Percentiles rank a stretch among this genome's conserved stretches.
phyloP scores from a whole-genome alignment of 2,329 filamentous ascomycete genomes.

The Aspergillus pseudoterreus region DNA sequence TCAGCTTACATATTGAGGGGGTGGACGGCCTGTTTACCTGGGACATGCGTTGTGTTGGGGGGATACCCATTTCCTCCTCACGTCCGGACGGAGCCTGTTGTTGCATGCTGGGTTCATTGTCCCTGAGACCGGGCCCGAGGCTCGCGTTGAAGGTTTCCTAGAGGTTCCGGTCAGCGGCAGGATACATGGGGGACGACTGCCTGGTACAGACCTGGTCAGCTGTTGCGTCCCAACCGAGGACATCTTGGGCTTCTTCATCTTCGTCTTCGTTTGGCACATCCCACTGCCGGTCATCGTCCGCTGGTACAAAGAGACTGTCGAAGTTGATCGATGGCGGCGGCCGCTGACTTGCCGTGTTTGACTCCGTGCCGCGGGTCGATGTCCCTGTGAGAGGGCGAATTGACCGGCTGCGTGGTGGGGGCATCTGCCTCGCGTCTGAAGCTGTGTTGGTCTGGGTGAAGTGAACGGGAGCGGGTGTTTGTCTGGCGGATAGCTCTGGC shows the following conservation, averaged over 20 bases:
- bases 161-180: conserved; percentile 2
- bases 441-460: conserved; percentile 12
- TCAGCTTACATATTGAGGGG: conserved; percentile 16
- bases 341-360: conserved; percentile 21
- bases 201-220: conserved; percentile 42
- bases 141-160: conserved; percentile 30
- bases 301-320: conserved; percentile 59
- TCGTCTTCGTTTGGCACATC: conserved; percentile 54
- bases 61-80: conserved; percentile 38
- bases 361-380: conserved; percentile 20
- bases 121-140: conserved; percentile 28
- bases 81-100: conserved; percentile 12
- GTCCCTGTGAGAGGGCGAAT: conserved; percentile 31
- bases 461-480: conserved; percentile 31
- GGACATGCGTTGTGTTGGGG: conserved; percentile 48
- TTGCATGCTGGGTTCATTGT: conserved; percentile 28
- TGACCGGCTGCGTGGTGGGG: conserved; percentile 28
- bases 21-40: conserved; percentile 33
- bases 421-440: conserved; percentile 23
- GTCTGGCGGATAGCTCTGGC: conserved; percentile 38
- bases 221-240: conserved; percentile 59
- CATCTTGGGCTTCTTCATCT: conserved; percentile 56
- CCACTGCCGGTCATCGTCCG: conserved; percentile 59
- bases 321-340: conserved; percentile 42
- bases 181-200: background rate